Conservation (phyloP, 2,329 filamentous ascomycete species). For the Venturia nashicola region DNA sequence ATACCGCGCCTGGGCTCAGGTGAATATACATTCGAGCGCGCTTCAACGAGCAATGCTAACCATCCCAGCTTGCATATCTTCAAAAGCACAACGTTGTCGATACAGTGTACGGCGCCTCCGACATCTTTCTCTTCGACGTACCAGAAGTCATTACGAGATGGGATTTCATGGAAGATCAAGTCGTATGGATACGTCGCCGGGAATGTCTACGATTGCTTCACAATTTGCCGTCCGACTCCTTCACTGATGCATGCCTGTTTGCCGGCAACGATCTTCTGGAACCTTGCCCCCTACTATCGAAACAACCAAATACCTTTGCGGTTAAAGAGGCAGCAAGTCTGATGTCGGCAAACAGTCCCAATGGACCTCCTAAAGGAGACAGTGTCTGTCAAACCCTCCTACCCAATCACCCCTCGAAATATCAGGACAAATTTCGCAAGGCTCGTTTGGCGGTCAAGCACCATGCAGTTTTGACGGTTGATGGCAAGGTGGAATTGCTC, state of each 20-base stretch:
- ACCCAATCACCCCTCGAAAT: constrained; percentile 65
- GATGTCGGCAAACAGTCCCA: neutral
- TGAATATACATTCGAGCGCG: constrained; percentile 25
- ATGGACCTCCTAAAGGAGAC: constrained; percentile 44
- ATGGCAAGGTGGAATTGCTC: constrained; percentile 66
- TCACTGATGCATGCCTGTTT: constrained; percentile 75
- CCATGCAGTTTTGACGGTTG: constrained; percentile 66
- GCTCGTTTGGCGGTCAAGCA: constrained; percentile 78
- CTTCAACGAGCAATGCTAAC: constrained; percentile 18
- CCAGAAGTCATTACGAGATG: constrained; percentile 58
- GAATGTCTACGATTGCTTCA: constrained; percentile 57
- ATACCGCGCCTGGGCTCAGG: constrained; percentile 79
- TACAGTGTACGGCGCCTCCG: constrained; percentile 71
- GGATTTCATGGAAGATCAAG: constrained; percentile 56
- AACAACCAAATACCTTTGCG: constrained; percentile 23
- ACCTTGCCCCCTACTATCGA: constrained; percentile 55
- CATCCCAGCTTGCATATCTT: constrained; percentile 60
- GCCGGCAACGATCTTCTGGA: constrained; percentile 70
- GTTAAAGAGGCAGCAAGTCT: neutral
- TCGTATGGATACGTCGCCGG: constrained; percentile 53
- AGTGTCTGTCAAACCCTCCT: constrained; percentile 65
- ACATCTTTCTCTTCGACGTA: constrained; percentile 76
- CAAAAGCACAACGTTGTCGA: constrained; percentile 56
- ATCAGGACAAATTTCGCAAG: constrained; percentile 76
- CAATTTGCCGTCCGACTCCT: constrained; percentile 54